These are phyloP conservation scores for Haplosporangium gracile DNA, from an alignment of 192 early-diverging fungal genomes.

Conservation along the genomic window DNA sequence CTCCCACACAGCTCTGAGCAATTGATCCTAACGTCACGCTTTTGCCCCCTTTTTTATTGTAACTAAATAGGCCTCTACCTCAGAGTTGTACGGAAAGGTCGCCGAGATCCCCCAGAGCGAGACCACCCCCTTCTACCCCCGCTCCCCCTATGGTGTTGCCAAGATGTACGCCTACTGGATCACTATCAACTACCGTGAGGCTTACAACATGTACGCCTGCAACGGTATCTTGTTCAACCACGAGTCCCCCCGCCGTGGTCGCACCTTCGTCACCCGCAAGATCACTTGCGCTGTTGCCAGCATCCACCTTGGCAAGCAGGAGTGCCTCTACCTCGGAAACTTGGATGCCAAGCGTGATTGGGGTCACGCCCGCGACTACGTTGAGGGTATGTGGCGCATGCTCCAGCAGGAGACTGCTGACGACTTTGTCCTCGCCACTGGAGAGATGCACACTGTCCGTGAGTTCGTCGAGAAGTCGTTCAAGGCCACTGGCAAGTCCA, in stretches of 20 bases:
- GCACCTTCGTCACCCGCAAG: constrained; percentile 85
- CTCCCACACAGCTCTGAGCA: background rate
- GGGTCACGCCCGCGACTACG: constrained; percentile 85
- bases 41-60: background rate
- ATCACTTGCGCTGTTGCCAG: constrained; percentile 82
- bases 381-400: constrained; percentile 88
- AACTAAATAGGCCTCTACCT: constrained; percentile 72
- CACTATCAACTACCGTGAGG: constrained; percentile 84
- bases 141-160: constrained; percentile 86
- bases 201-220: constrained; percentile 84
- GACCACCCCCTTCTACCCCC: constrained; percentile 87
- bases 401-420: constrained; percentile 80
- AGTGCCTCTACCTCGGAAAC: constrained; percentile 81
- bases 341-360: constrained; percentile 85
- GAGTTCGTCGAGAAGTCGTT: constrained; percentile 85
- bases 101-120: constrained; percentile 83
- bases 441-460: constrained; percentile 85
- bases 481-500: constrained; percentile 67
- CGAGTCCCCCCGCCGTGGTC: constrained; percentile 80
- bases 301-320: constrained; percentile 75
- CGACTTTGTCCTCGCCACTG: constrained; percentile 84
- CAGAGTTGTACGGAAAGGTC: constrained; percentile 84
- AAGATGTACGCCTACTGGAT: constrained; percentile 89
- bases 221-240: constrained; percentile 87
- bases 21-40: constrained; percentile 2